Evolutionary conservation across 2,329 filamentous ascomycete species (phyloP).

Genomic region (Fonsecaea multimorphosa): DNA sequence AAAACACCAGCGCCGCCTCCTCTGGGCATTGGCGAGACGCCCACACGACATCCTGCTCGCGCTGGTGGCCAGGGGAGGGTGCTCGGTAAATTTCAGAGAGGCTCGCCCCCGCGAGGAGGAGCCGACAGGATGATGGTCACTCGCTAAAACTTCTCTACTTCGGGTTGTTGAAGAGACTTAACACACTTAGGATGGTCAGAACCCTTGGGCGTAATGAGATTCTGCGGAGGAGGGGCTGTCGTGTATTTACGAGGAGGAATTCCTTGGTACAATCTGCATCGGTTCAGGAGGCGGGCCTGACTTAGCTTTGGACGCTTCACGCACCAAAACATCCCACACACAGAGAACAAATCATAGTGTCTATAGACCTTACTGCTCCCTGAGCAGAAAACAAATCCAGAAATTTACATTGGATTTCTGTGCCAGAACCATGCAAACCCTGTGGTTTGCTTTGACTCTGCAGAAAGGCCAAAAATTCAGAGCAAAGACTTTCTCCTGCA

Average conservation of each 20-base stretch:
- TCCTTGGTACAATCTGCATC: not conserved
- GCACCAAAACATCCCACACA: not conserved
- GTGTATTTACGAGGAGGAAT: not conserved
- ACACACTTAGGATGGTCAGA: not conserved
- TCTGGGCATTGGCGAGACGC: not conserved
- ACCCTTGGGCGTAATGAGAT: not conserved
- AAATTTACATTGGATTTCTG: not conserved
- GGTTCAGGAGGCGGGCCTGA: not conserved
- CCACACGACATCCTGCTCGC: not conserved
- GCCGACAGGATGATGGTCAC: not conserved
- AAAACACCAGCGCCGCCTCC: not conserved
- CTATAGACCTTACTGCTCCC: constrained; percentile 1
- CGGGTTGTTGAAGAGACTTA: not conserved
- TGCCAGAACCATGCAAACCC: not conserved
- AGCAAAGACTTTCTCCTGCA: not conserved
- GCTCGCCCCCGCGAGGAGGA: not conserved
- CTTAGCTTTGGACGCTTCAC: not conserved
- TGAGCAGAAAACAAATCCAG: not conserved
- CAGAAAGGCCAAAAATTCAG: too few species aligned
- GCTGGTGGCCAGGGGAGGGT: not conserved
- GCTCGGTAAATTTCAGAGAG: not conserved
- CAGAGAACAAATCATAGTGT: not conserved
- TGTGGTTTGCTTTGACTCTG: not conserved
- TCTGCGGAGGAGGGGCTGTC: not conserved
- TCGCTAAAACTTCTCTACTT: not conserved